Percentiles rank a stretch among this genome's conserved stretches.
Conservation (phyloP, 2,329 filamentous ascomycete species). For the Balansia obtecta region DNA sequence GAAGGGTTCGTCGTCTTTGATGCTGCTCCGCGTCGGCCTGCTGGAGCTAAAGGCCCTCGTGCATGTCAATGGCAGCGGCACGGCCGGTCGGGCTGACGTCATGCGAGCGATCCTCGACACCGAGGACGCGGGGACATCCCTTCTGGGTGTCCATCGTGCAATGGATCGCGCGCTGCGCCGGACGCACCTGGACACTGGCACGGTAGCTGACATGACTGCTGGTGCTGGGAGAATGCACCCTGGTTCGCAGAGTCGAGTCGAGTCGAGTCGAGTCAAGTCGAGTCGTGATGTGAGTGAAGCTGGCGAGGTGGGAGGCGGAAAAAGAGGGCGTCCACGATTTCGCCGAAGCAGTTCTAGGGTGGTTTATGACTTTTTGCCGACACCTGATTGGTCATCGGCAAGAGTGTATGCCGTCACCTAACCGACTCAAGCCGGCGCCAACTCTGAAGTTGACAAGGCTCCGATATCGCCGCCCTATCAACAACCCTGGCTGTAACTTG, state of each 20-base stretch:
- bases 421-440: constrained; percentile 1
- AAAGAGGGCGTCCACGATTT: neutral
- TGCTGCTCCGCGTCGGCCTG: constrained; percentile 14
- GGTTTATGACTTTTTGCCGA: constrained; percentile 4
- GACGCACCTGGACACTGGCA: constrained; percentile 27
- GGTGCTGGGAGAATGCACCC: neutral
- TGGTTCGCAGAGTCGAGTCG: neutral
- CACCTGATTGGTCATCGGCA: constrained; percentile 6
- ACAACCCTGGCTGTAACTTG: too few species aligned
- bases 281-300: neutral
- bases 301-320: neutral
- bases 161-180: constrained; percentile 24
- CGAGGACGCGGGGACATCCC: constrained; percentile 11
- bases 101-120: constrained; percentile 11
- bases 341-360: neutral
- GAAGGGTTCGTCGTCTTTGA: constrained; percentile 36
- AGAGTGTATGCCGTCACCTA: neutral
- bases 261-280: neutral
- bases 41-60: constrained; percentile 25
- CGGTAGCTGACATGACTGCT: constrained; percentile 22
- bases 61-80: constrained; percentile 11
- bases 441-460: too few species aligned
- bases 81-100: constrained; percentile 9
- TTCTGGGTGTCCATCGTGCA: constrained; percentile 16
- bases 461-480: too few species aligned